phyloP scores from a whole-genome alignment of 305 asterid species.

The Fraxinus albicans region DNA sequence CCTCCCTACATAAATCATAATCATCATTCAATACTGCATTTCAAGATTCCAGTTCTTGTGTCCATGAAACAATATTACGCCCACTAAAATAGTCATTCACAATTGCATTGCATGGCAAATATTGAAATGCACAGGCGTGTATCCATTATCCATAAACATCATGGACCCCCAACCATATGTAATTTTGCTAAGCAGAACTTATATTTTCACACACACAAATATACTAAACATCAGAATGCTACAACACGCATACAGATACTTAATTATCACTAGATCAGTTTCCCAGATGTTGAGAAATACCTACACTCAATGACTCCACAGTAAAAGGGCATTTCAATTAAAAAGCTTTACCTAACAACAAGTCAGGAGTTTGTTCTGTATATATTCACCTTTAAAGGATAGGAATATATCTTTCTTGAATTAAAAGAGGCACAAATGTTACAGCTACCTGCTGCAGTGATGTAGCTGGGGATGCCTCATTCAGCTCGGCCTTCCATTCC shows the following conservation, averaged over 20 bases:
- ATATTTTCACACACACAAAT: background rate
- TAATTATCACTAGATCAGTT: conserved; percentile 6
- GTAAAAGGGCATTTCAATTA: background rate
- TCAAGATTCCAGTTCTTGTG: conserved; percentile 6
- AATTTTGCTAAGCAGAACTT: background rate
- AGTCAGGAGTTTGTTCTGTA: conserved; percentile 12
- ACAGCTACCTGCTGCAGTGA: conserved; percentile 71
- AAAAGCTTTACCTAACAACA: conserved; percentile 8
- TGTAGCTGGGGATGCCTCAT: conserved; percentile 89
- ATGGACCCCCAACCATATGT: background rate
- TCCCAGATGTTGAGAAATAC: conserved; percentile 10
- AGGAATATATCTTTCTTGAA: conserved; percentile 12
- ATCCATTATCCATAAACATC: background rate
- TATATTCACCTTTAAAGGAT: conserved; percentile 6
- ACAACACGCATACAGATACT: background rate
- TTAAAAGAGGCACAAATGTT: background rate
- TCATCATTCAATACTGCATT: conserved; percentile 25
- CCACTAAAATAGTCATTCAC: background rate
- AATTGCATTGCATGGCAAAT: background rate
- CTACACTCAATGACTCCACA: conserved; percentile 1
- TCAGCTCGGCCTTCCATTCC: conserved; percentile 87
- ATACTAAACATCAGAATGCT: background rate
- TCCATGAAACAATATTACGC: background rate
- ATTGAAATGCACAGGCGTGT: conserved; percentile 1
- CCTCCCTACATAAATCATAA: conserved; percentile 57